Evolutionary conservation across 345 rosid species (phyloP), one percentile per base, ranked within the genome.

Genomic region (Lenwebbia sp.): DNA sequence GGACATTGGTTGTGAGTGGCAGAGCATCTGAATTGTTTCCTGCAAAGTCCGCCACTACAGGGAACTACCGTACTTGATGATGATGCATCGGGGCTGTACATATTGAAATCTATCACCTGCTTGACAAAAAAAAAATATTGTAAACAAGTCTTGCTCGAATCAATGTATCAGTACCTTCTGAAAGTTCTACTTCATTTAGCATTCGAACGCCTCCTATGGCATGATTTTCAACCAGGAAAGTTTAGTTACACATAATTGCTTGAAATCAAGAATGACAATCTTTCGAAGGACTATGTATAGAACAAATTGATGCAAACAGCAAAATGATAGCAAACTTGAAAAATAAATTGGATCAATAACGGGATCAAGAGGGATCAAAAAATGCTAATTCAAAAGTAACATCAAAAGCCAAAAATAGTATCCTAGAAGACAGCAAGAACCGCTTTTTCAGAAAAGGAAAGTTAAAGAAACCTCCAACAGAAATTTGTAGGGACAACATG

Each of bases 1-100:
- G 93, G 95, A 82, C 99, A 96, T 83, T 85, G 84, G 83, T 88
- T 89, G 83, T 44, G 50, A 86, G 91, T 86, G 28, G 95, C 90
- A 54, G 93, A 30, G 33, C 99, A 96, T 62, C 12, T 87, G 54
- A 85, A 88, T 83, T 57, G 85, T 50, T 88, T 78, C 26, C 47
- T n/a, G 87, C 99, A 96, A 88, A 92, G 85, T 13, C 74, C 17
- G 87, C 93, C 95, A 90, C 84, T 90, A 86, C 99, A 96, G 83
- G 91, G 76, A 82, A 96, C 92, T 50, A 87, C 84, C 15, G 89
- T 25, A 83, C 95, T 93, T 22, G 99, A 92, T 41, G 96, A 89
- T 17, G 99, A 95, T 47, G 84, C 84, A 85, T 90, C 90, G 6
- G 97, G 95, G 88, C 93, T 94, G 87, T 95, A 96, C 57, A 95